Conservation (phyloP, 1,139 yeast genomes). For the Magnusiomyces clavatus region DNA sequence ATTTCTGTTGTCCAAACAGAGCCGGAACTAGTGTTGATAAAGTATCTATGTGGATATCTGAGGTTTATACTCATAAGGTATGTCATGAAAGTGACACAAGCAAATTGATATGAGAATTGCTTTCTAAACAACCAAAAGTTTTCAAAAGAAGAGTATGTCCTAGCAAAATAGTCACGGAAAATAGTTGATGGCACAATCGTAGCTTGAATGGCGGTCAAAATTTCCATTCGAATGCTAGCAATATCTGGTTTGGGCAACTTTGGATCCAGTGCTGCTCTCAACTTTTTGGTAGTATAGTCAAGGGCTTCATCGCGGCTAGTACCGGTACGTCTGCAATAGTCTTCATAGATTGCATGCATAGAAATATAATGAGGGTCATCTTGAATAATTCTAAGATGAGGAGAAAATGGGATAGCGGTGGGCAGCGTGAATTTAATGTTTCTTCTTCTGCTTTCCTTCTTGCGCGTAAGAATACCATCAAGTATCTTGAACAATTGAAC, state of each 20-base stretch:
- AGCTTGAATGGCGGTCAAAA: slow-evolving; percentile 81
- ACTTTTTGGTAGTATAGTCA: slow-evolving; percentile 74
- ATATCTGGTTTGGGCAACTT: slow-evolving; percentile 88
- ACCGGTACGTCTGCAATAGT: slow-evolving; percentile 65
- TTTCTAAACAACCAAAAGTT: slow-evolving; percentile 97
- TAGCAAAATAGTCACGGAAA: slow-evolving; percentile 59
- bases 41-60: slow-evolving; percentile 90
- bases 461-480: slow-evolving; percentile 69
- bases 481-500: slow-evolving; percentile 86
- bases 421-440: slow-evolving; percentile 83
- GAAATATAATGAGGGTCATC: slow-evolving; percentile 75
- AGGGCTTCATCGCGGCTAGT: slow-evolving; percentile 86
- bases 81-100: slow-evolving; percentile 89
- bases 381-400: slow-evolving; percentile 85
- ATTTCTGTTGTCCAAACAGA: slow-evolving; percentile 91
- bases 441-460: slow-evolving; percentile 83
- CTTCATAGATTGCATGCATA: slow-evolving; percentile 83
- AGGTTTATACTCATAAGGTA: slow-evolving; percentile 92
- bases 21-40: slow-evolving; percentile 75
- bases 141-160: slow-evolving; percentile 68
- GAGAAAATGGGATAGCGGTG: slow-evolving; percentile 86
- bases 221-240: slow-evolving; percentile 82
- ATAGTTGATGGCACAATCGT: slow-evolving; percentile 80
- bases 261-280: slow-evolving; percentile 90
- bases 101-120: slow-evolving; percentile 91